Percentiles rank a stretch among this genome's conserved stretches.
phyloP scores from a whole-genome alignment of 345 rosid genomes.

The Durio zibethinus region DNA sequence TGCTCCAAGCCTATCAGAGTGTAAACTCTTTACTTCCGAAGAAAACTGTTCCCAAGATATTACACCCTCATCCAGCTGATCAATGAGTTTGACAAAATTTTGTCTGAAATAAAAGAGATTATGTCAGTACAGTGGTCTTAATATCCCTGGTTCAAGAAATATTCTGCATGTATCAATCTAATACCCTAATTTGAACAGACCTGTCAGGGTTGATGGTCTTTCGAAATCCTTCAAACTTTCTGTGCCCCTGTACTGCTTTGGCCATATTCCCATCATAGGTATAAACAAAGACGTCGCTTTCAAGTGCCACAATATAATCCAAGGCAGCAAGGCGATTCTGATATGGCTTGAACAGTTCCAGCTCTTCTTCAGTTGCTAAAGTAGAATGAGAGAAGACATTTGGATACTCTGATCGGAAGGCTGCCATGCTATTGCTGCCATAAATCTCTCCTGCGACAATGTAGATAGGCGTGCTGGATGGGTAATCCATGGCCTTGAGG shows the following conservation, averaged over 20 bases:
- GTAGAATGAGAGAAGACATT: constrained; percentile 76
- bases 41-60: constrained; percentile 77
- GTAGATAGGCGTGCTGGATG: constrained; percentile 74
- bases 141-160: background rate
- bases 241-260: constrained; percentile 92
- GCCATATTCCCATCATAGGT: constrained; percentile 99
- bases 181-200: constrained; percentile 24
- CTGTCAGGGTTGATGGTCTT: constrained; percentile 87
- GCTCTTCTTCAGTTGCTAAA: constrained; percentile 75
- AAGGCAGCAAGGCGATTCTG: constrained; percentile 93
- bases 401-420: constrained; percentile 73
- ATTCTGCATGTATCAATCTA: background rate
- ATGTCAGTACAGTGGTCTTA: background rate
- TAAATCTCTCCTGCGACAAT: constrained; percentile 91
- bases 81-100: constrained; percentile 64
- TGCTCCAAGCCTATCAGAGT: constrained; percentile 66
- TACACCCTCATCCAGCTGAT: constrained; percentile 58
- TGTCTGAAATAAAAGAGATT: constrained; percentile 41
- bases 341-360: constrained; percentile 64
- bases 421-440: constrained; percentile 76
- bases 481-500: constrained; percentile 95
- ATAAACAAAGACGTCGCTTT: constrained; percentile 88
- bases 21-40: constrained; percentile 54
- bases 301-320: constrained; percentile 86
- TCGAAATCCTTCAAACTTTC: constrained; percentile 79